Evolutionary conservation across 768 basidiomycete species (phyloP).

Genomic region (Lentinula boryana): DNA sequence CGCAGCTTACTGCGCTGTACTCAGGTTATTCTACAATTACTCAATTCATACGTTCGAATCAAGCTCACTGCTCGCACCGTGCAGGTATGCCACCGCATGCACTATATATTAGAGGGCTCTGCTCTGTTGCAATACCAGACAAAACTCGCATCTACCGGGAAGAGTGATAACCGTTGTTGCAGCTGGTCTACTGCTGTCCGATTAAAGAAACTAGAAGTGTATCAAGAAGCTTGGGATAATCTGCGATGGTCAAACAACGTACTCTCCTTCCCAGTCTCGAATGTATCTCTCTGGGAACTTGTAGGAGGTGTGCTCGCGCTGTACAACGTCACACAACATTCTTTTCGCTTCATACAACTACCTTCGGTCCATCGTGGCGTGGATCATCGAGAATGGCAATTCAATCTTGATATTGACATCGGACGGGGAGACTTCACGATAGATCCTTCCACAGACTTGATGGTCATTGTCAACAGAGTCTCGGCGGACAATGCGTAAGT

Average conservation of each 20-base stretch:
- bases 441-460: slow-evolving; percentile 28
- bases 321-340: slow-evolving; percentile 7
- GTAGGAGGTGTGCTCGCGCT: slow-evolving; percentile 25
- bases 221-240: slow-evolving; percentile 23
- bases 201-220: slow-evolving; percentile 17
- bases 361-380: slow-evolving; percentile 25
- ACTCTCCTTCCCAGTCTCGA: slow-evolving; percentile 10
- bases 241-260: slow-evolving; percentile 15
- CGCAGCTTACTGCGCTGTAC: slow-evolving; percentile 19
- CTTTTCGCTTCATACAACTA: slow-evolving; percentile 19
- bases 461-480: slow-evolving; percentile 21
- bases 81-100: slow-evolving; percentile 24
- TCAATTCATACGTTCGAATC: no score
- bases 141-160: slow-evolving; percentile 21
- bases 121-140: slow-evolving; percentile 22
- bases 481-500: not conserved
- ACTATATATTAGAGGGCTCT: slow-evolving; percentile 18
- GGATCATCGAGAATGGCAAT: slow-evolving; percentile 18
- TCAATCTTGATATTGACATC: slow-evolving; percentile 16
- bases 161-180: slow-evolving; percentile 17
- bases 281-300: slow-evolving; percentile 26
- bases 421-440: slow-evolving; percentile 28
- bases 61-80: not conserved
- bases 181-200: slow-evolving; percentile 16
- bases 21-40: slow-evolving; percentile 11